A percentile compares a stretch with the other conserved stretches of the same genome.
phyloP scores from a whole-genome alignment of 2,329 filamentous ascomycete genomes.

The Nigrospora osmanthi region DNA sequence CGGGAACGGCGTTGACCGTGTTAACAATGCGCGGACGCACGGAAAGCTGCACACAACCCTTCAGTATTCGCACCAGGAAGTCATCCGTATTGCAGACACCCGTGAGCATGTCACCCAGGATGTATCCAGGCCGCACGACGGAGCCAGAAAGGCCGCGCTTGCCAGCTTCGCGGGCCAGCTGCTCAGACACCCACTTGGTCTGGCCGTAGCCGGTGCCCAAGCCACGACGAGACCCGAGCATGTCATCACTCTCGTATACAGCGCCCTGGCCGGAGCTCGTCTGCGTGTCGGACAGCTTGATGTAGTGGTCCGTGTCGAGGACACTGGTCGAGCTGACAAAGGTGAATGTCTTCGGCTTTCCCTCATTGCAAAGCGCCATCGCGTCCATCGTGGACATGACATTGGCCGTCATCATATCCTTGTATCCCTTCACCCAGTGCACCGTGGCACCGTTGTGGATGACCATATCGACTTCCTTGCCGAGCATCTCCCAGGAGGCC shows the following conservation, averaged over 20 bases:
- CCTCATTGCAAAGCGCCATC: conserved; percentile 66
- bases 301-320: conserved; percentile 76
- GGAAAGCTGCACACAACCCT: conserved; percentile 77
- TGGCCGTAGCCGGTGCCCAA: conserved; percentile 87
- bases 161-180: conserved; percentile 71
- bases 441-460: conserved; percentile 78
- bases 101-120: conserved; percentile 63
- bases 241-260: conserved; percentile 68
- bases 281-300: conserved; percentile 60
- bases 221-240: conserved; percentile 67
- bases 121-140: conserved; percentile 78
- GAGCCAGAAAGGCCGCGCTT: conserved; percentile 66
- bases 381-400: conserved; percentile 74
- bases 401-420: conserved; percentile 63
- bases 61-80: conserved; percentile 79
- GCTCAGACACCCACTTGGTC: conserved; percentile 68
- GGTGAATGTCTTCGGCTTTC: conserved; percentile 70
- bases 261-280: conserved; percentile 52
- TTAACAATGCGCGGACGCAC: conserved; percentile 72
- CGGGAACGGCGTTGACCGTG: conserved; percentile 83
- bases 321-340: conserved; percentile 80
- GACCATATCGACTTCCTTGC: conserved; percentile 60
- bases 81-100: conserved; percentile 79
- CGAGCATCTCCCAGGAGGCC: conserved; percentile 56
- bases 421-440: conserved; percentile 77